Evolutionary conservation across 108 stramenopile species (phyloP).

Genomic region (Skeletonema grethae): DNA sequence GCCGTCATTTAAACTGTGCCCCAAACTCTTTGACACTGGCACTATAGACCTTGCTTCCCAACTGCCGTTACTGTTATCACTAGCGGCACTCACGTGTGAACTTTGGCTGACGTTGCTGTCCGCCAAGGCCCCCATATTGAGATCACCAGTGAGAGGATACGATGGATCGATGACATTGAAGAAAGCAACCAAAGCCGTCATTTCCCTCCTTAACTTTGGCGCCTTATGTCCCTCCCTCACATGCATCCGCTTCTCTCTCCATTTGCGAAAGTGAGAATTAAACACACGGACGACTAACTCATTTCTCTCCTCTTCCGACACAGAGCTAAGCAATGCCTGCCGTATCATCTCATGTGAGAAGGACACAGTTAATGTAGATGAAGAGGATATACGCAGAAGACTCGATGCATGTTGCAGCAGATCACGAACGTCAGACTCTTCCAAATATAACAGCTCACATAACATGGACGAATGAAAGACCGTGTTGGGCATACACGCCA

Average conservation of each 20-base stretch:
- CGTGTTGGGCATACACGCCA: background rate
- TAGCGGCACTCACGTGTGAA: background rate
- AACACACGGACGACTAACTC: background rate
- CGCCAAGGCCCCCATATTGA: background rate
- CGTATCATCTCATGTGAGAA: background rate
- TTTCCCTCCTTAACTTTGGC: background rate
- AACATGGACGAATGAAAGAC: background rate
- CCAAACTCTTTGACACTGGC: background rate
- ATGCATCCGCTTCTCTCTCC: slow-evolving; percentile 6
- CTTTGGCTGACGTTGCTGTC: background rate
- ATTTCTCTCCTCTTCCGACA: background rate
- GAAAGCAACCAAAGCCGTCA: background rate
- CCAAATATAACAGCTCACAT: background rate
- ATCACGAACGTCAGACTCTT: background rate
- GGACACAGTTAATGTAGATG: background rate
- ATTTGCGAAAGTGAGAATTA: slow-evolving; percentile 5
- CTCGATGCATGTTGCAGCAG: background rate
- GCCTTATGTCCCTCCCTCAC: background rate
- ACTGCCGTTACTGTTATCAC: background rate
- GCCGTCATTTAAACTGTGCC: background rate
- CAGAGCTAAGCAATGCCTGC: background rate
- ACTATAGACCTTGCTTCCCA: background rate
- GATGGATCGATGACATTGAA: background rate
- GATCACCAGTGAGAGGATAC: background rate
- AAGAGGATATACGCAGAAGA: background rate